These are phyloP conservation scores for Zygosaccharomyces pseudobailii DNA, from an alignment of 1,139 yeast species.

Conservation along the genomic window DNA sequence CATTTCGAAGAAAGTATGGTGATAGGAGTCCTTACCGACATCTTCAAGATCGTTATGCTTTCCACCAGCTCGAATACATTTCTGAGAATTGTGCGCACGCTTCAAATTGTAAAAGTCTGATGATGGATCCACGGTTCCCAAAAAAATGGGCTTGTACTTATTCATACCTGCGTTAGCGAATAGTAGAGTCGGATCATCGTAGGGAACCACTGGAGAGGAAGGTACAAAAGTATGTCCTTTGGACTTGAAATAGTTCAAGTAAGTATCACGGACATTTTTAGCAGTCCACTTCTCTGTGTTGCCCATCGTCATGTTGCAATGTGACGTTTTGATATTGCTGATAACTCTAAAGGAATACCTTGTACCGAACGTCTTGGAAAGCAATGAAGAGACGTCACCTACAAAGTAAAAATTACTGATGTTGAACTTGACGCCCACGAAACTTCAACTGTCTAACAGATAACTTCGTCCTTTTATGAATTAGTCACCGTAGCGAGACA, in stretches of 20 bases:
- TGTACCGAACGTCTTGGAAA: conserved; percentile 3
- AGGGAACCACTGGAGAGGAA: conserved; percentile 93
- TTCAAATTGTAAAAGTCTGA: conserved; percentile 78
- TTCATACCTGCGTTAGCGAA: conserved; percentile 99
- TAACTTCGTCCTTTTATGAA: neutral
- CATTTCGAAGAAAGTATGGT: conserved; percentile 98
- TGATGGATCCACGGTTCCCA: conserved; percentile 95
- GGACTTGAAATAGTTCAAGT: conserved; percentile 71
- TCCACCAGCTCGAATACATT: conserved; percentile 99
- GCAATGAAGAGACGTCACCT: conserved; percentile 6
- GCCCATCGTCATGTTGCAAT: conserved; percentile 30
- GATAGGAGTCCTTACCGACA: conserved; percentile 96
- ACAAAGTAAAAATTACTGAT: neutral
- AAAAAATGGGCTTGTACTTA: conserved; percentile 93
- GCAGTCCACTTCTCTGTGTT: conserved; percentile 55
- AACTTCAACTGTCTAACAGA: neutral
- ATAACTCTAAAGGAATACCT: conserved; percentile 2
- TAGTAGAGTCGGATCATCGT: conserved; percentile 91
- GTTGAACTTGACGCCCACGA: neutral
- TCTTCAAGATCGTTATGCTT: conserved; percentile 98
- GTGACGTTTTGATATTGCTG: conserved; percentile 8
- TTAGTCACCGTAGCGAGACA: neutral
- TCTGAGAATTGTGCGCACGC: conserved; percentile 92
- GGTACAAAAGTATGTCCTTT: conserved; percentile 76
- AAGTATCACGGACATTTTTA: conserved; percentile 76